Percentiles rank a stretch among this genome's conserved stretches.
Evolutionary conservation across 2,329 filamentous ascomycete genomes (phyloP).

Genomic region (Talaromyces sp.): DNA sequence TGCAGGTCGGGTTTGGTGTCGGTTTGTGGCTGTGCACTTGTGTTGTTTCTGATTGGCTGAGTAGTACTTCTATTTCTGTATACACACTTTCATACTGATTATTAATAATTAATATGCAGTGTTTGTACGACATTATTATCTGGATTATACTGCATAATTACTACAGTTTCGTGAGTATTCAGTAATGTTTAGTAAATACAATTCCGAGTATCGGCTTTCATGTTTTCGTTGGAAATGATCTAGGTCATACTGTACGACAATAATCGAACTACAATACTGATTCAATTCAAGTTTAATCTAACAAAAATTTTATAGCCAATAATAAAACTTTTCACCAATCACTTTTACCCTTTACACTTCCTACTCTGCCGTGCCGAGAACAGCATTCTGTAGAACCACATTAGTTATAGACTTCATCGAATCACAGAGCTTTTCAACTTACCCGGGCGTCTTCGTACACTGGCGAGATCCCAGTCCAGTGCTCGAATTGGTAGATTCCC

Average conservation of each 20-base stretch:
- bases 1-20: not conserved
- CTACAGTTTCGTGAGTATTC: not conserved
- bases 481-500: slow-evolving; percentile 74
- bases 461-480: slow-evolving; percentile 77
- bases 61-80: not conserved
- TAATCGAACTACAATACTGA: not conserved
- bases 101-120: not conserved
- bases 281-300: not conserved
- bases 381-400: slow-evolving; percentile 17
- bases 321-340: not conserved
- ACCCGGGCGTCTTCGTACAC: slow-evolving; percentile 64
- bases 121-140: not conserved
- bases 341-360: not conserved
- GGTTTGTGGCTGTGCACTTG: not conserved
- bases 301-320: not conserved
- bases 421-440: slow-evolving; percentile 28
- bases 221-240: too few species aligned
- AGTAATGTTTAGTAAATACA: not conserved
- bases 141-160: too few species aligned
- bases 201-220: not conserved
- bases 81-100: not conserved
- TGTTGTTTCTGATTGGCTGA: not conserved
- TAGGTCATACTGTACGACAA: too few species aligned
- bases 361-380: slow-evolving; percentile 17
- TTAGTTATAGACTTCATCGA: not conserved